These are phyloP conservation scores for Ascochyta clinopodiicola DNA, from an alignment of 2,329 filamentous ascomycete species.

Conservation along the genomic window DNA sequence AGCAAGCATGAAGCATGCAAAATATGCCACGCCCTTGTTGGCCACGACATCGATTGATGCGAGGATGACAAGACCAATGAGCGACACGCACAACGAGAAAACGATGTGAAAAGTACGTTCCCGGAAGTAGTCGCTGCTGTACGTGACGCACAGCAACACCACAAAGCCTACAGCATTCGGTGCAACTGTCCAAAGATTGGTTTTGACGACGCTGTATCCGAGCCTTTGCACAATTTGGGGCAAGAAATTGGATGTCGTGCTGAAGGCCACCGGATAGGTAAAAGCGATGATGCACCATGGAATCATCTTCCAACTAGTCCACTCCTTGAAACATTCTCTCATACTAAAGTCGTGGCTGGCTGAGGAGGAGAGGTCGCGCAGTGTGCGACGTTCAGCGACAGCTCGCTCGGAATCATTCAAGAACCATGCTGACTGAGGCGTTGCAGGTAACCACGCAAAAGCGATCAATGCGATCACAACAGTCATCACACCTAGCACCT, in stretches of 20 bases:
- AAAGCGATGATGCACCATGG: constrained; percentile 56
- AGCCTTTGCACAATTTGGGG: constrained; percentile 56
- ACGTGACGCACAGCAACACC: constrained; percentile 54
- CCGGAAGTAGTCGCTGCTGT: constrained; percentile 54
- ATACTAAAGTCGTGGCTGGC: constrained; percentile 50
- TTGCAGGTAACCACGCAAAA: constrained; percentile 46
- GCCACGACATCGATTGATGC: constrained; percentile 52
- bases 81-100: constrained; percentile 48
- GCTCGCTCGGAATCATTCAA: constrained; percentile 44
- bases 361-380: constrained; percentile 54
- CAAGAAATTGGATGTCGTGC: constrained; percentile 56
- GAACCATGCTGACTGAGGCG: constrained; percentile 48
- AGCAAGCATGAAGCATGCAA: constrained; percentile 59
- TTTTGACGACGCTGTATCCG: constrained; percentile 54
- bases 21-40: constrained; percentile 56
- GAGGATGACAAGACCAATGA: constrained; percentile 55
- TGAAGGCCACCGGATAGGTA: constrained; percentile 58
- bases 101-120: constrained; percentile 58
- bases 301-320: constrained; percentile 53
- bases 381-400: constrained; percentile 53
- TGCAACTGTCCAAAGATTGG: constrained; percentile 58
- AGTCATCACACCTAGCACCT: constrained; percentile 33
- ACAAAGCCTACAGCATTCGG: constrained; percentile 58
- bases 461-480: constrained; percentile 39
- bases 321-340: constrained; percentile 52